A percentile compares a stretch with the other conserved stretches of the same genome.
These are phyloP conservation scores for Puya raimondii DNA, from an alignment of 176 grass and related monocot genomes.

Conservation along the genomic window DNA sequence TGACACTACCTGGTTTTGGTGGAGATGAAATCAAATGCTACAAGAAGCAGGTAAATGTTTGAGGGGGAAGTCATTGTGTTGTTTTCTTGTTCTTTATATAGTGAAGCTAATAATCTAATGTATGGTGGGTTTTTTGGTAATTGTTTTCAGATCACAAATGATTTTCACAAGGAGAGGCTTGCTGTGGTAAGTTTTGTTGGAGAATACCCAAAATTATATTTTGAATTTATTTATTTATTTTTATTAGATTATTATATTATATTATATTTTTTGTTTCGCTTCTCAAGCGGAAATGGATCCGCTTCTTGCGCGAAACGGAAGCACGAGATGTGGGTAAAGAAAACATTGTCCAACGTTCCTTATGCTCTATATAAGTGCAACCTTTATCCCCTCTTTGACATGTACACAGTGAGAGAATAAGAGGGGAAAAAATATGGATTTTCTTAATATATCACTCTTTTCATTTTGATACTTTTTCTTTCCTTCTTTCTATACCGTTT, in stretches of 20 bases:
- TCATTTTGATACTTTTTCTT: too few species aligned
- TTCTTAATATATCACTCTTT: too few species aligned
- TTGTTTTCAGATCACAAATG: slow-evolving; percentile 64
- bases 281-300: too few species aligned
- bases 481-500: too few species aligned
- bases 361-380: too few species aligned
- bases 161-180: slow-evolving; percentile 98
- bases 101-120: slow-evolving; percentile 8
- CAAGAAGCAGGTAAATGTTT: slow-evolving; percentile 65
- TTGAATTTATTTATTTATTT: background rate
- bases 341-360: too few species aligned
- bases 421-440: too few species aligned
- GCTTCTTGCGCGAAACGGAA: too few species aligned
- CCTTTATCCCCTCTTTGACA: too few species aligned
- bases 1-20: slow-evolving; percentile 72
- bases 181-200: slow-evolving; percentile 41
- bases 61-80: background rate
- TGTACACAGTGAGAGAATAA: too few species aligned
- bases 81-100: background rate
- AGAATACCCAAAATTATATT: background rate
- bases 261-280: too few species aligned
- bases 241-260: background rate
- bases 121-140: slow-evolving; percentile 13
- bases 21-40: slow-evolving; percentile 92
- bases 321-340: too few species aligned